Evolutionary conservation across 371 early-diverging fungal genomes (phyloP), one percentile per base, ranked within the genome.

Genomic region (Mucor circinelloides): DNA sequence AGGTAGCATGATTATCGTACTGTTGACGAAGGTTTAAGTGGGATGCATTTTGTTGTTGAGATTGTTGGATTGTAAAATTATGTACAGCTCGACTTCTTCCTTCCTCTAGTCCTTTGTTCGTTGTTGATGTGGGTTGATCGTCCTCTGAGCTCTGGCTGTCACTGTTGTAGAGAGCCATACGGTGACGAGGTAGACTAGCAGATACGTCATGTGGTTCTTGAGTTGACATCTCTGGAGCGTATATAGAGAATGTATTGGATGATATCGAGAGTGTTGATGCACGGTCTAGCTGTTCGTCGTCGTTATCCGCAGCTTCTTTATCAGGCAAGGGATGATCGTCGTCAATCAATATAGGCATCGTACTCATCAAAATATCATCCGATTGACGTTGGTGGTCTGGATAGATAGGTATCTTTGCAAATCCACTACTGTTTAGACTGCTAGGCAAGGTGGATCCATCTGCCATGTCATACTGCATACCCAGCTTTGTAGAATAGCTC

Each of bases 371-470:
- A 10, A 30, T 50, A 10, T 46, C 42, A 30, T 28, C 42, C 4
- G 42, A 4, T 4, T 36, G n/a, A 6, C 27, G 48, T 1, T 46
- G 17, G n/a, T n/a, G 27, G 32, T 48, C 36, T 23, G 19, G 10
- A 40, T 40, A 21, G n/a, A 7, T 6, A n/a, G 60, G 65, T 27
- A 68, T 66, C 40, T 66, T 66, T 50, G 75, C 66, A 68, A 75
- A 69, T 2, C 67, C 74, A 64, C 68, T 70, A 42, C 68, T 74
- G 25, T 67, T 74, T 8, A 66, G 17, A 15, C 66, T 73, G 13
- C 60, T 73, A 15, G 69, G 63, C 48, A 63, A 17, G 25, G 70
- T 66, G 3, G 48, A 23, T 44, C 46, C 28, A 17, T 69, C 67
- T 0, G 61, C 30, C 8, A 46, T 48, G n/a, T 57, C 55, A 6